Conservation (phyloP, 768 basidiomycete genomes). For the Termitomyces sp. region DNA sequence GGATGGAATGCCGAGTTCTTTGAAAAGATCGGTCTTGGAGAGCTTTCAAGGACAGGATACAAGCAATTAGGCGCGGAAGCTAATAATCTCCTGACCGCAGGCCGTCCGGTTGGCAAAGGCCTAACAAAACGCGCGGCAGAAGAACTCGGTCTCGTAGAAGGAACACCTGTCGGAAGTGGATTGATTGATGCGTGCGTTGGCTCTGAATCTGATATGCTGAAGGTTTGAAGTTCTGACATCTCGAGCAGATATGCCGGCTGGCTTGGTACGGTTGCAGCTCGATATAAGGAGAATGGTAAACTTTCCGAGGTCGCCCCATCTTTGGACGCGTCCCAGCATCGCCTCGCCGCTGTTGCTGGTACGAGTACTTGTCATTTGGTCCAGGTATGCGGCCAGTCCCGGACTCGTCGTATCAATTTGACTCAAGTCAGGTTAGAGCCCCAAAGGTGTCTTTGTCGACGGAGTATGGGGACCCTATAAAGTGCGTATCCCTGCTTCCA, state of each 20-base stretch:
- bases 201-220: background rate
- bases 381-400: slow-evolving; percentile 41
- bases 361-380: slow-evolving; percentile 96
- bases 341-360: slow-evolving; percentile 91
- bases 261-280: slow-evolving; percentile 91
- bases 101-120: slow-evolving; percentile 80
- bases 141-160: slow-evolving; percentile 79
- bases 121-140: slow-evolving; percentile 73
- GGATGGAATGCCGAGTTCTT: slow-evolving; percentile 95
- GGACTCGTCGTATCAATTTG: background rate
- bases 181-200: slow-evolving; percentile 85
- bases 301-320: slow-evolving; percentile 49
- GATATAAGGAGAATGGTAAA: slow-evolving; percentile 49
- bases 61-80: slow-evolving; percentile 67
- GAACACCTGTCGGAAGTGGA: slow-evolving; percentile 90
- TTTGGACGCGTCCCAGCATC: slow-evolving; percentile 70
- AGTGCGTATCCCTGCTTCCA: slow-evolving; percentile 25
- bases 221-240: background rate
- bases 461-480: slow-evolving; percentile 94
- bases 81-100: slow-evolving; percentile 71
- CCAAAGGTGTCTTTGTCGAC: slow-evolving; percentile 77
- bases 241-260: slow-evolving; percentile 80
- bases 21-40: slow-evolving; percentile 70
- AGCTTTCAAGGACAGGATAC: slow-evolving; percentile 65
- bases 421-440: slow-evolving; percentile 43